These are phyloP conservation scores for Meredithiella fracta DNA, from an alignment of 2,329 filamentous ascomycete species.

Conservation along the genomic window DNA sequence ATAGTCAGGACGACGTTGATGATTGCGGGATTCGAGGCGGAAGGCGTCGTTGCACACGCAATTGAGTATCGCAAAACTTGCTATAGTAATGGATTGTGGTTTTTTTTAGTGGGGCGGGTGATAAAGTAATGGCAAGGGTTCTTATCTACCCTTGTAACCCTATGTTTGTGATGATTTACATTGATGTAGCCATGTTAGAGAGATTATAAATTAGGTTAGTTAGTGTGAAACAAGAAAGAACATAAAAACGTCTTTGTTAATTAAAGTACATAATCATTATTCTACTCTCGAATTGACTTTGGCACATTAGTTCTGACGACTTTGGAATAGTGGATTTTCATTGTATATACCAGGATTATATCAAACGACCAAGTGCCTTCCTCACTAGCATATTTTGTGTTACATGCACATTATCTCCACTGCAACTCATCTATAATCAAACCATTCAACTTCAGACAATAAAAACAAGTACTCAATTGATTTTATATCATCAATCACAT, in stretches of 20 bases:
- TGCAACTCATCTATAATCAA: background rate
- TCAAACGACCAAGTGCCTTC: too few relatives aligned
- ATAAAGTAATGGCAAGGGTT: slow-evolving; percentile 3
- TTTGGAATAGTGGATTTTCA: background rate
- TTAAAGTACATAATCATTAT: too few relatives aligned
- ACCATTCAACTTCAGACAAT: background rate
- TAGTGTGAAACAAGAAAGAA: too few relatives aligned
- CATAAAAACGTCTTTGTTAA: too few relatives aligned
- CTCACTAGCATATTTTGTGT: background rate
- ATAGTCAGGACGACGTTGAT: background rate
- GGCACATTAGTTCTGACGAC: too few relatives aligned
- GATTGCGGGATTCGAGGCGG: background rate
- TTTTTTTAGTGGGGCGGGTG: slow-evolving; percentile 14
- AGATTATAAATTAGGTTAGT: too few relatives aligned
- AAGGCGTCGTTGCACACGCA: background rate
- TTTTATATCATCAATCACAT: background rate
- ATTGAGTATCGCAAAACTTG: slow-evolving; percentile 11
- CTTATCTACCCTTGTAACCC: slow-evolving; percentile 13
- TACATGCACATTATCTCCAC: background rate
- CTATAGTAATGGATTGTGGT: background rate
- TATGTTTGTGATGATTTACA: background rate
- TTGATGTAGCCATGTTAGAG: background rate
- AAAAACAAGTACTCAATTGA: background rate
- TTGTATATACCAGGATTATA: background rate
- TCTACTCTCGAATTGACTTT: too few relatives aligned